Percentiles rank a stretch among this genome's conserved stretches.
Conservation (phyloP, 345 rosid genomes). For the Capsella bursapastoris region DNA sequence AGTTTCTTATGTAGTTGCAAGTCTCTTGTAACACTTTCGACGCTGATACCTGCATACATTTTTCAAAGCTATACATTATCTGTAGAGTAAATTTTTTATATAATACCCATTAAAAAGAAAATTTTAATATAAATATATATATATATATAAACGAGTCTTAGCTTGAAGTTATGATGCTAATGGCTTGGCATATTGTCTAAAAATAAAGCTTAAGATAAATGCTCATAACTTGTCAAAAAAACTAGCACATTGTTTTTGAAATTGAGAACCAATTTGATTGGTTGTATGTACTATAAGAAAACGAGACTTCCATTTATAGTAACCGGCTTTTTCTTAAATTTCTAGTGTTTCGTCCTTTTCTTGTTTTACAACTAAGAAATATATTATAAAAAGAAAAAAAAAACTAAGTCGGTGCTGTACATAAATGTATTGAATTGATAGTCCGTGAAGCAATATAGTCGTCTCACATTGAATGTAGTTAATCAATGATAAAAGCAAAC, state of each 20-base stretch:
- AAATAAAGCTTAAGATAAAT: neutral
- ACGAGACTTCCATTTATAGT: conserved; percentile 36
- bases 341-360: conserved; percentile 24
- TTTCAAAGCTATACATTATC: neutral
- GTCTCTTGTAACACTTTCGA: conserved; percentile 94
- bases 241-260: conserved; percentile 14
- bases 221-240: conserved; percentile 10
- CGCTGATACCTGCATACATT: conserved; percentile 66
- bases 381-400: neutral
- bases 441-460: conserved; percentile 39
- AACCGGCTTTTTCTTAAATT: conserved; percentile 14
- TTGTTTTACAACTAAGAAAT: conserved; percentile 32
- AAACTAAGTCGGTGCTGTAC: conserved; percentile 39
- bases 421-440: conserved; percentile 40
- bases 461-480: conserved; percentile 36
- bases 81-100: conserved; percentile 1
- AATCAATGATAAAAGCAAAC: conserved; percentile 8
- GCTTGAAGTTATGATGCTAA: neutral
- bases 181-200: neutral
- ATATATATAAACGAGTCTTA: neutral
- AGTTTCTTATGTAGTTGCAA: conserved; percentile 85
- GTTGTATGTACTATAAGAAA: conserved; percentile 26
- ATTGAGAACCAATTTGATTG: conserved; percentile 2
- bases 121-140: neutral
- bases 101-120: too few species aligned